These are phyloP conservation scores for Bretschneidera sinensis DNA, from an alignment of 345 rosid species.

Conservation along the genomic window DNA sequence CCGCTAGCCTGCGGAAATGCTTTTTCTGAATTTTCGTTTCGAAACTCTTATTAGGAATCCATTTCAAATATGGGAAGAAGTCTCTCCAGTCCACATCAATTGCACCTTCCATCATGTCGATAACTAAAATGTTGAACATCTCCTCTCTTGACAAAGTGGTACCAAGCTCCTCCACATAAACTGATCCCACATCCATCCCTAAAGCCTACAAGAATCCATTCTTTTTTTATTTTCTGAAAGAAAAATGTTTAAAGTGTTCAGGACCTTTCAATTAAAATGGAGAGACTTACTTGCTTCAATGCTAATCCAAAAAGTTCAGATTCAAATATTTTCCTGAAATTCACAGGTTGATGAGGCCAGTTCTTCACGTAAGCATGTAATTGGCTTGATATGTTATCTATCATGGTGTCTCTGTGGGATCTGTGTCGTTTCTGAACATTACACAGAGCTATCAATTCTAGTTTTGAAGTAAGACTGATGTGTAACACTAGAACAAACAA, in stretches of 20 bases:
- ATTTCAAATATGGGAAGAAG: constrained; percentile 80
- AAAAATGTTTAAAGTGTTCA: too few relatives aligned
- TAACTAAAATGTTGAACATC: constrained; percentile 48
- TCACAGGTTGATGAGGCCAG: constrained; percentile 37
- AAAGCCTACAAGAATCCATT: constrained; percentile 37
- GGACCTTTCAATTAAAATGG: background rate
- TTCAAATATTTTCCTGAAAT: constrained; percentile 75
- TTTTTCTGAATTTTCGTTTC: constrained; percentile 46
- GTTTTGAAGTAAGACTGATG: too few relatives aligned
- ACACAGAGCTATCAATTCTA: background rate
- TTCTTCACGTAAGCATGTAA: constrained; percentile 33
- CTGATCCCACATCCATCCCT: constrained; percentile 59
- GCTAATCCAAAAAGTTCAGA: constrained; percentile 65
- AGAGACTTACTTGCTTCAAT: constrained; percentile 59
- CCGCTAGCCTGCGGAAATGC: constrained; percentile 46
- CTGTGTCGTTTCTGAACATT: constrained; percentile 51
- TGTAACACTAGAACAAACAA: background rate
- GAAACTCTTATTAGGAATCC: constrained; percentile 64
- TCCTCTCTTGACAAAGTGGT: constrained; percentile 51
- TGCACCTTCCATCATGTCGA: constrained; percentile 76
- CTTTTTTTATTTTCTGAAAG: background rate
- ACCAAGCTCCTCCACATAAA: constrained; percentile 62
- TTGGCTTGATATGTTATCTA: constrained; percentile 42
- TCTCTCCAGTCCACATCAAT: constrained; percentile 93
- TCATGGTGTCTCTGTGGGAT: constrained; percentile 49